Conservation (phyloP, 768 basidiomycete genomes). For the Rhodotorula taiwanensis region DNA sequence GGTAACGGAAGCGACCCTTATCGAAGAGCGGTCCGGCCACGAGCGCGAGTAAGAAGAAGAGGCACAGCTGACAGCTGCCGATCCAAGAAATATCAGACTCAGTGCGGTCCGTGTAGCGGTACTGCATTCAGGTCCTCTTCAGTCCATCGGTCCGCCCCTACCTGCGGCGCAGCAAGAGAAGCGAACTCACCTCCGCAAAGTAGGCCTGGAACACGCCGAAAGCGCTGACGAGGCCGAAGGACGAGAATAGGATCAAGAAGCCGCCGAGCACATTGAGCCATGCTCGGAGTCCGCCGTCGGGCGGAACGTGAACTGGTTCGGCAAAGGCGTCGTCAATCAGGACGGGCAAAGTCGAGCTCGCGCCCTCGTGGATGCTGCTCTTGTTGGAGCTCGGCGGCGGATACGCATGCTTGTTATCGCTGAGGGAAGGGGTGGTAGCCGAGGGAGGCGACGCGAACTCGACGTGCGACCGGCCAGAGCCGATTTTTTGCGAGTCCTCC, state of each 20-base stretch:
- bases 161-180: too few relatives aligned
- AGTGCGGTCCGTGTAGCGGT: constrained; percentile 35
- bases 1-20: constrained; percentile 22
- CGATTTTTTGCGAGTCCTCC: too few relatives aligned
- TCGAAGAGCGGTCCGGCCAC: constrained; percentile 42
- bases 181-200: constrained; percentile 41
- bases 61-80: constrained; percentile 41
- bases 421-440: too few relatives aligned
- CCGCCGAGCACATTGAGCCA: constrained; percentile 24
- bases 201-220: constrained; percentile 48
- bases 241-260: constrained; percentile 31
- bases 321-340: too few relatives aligned
- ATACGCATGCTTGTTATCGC: too few relatives aligned
- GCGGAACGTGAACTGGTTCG: not conserved
- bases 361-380: not conserved
- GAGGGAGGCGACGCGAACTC: too few relatives aligned
- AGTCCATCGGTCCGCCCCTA: too few relatives aligned
- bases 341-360: too few relatives aligned
- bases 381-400: not conserved
- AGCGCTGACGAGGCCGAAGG: constrained; percentile 43
- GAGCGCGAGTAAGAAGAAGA: constrained; percentile 41
- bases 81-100: constrained; percentile 43
- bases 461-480: too few relatives aligned
- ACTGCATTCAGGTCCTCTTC: too few relatives aligned
- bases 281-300: constrained; percentile 22